phyloP scores from a whole-genome alignment of 805 yeast genomes.

The Metschnikowia continentalis region DNA sequence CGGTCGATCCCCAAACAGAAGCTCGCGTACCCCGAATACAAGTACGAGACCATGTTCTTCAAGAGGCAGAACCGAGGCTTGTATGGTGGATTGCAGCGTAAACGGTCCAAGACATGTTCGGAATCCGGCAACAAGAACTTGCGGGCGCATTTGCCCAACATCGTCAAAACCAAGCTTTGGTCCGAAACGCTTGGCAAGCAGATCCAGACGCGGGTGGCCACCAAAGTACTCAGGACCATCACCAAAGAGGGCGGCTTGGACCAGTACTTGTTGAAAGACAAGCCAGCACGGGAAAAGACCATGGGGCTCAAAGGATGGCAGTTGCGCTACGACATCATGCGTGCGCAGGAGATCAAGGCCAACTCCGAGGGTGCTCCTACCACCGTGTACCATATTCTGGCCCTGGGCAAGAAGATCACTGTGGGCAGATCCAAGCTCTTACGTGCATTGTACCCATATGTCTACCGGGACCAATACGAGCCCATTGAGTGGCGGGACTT shows the following conservation, averaged over 20 bases:
- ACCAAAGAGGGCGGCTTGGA: conserved; percentile 95
- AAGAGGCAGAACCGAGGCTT: conserved; percentile 86
- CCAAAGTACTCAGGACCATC: conserved; percentile 81
- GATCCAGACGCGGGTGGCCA: conserved; percentile 59
- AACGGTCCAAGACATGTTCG: conserved; percentile 72
- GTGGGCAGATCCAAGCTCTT: conserved; percentile 67
- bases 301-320: conserved; percentile 92
- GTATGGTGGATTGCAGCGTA: conserved; percentile 82
- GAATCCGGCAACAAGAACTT: conserved; percentile 72
- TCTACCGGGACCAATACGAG: conserved; percentile 41
- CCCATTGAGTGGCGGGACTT: conserved; percentile 46
- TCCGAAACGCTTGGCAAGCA: conserved; percentile 66
- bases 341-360: conserved; percentile 36
- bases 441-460: conserved; percentile 49
- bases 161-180: conserved; percentile 73
- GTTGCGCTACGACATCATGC: conserved; percentile 70
- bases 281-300: conserved; percentile 85
- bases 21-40: conserved; percentile 24
- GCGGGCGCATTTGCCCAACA: conserved; percentile 78
- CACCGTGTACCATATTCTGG: conserved; percentile 47
- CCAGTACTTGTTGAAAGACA: conserved; percentile 79
- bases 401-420: conserved; percentile 43
- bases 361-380: conserved; percentile 28
- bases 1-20: conserved; percentile 12
- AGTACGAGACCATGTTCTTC: conserved; percentile 70